These are phyloP conservation scores for Volvox carteri DNA, from an alignment of 163 green algal genomes.

Conservation along the genomic window DNA sequence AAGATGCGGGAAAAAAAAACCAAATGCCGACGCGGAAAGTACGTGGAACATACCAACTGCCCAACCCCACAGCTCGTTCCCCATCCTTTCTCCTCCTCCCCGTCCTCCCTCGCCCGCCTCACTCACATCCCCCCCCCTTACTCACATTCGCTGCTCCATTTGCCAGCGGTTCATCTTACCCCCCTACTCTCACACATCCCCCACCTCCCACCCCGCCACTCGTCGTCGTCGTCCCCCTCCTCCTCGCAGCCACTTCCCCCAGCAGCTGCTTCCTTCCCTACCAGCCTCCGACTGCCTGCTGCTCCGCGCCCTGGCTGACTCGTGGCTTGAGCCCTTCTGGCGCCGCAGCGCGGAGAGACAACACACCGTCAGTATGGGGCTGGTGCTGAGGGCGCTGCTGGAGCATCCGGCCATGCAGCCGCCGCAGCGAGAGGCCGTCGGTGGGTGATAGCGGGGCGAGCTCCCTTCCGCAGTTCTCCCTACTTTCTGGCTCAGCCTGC, in stretches of 20 bases:
- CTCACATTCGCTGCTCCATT: too few relatives aligned
- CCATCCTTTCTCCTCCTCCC: background rate
- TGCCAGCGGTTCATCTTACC: too few relatives aligned
- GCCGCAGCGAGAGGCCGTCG: constrained; percentile 10
- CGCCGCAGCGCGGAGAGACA: constrained; percentile 45
- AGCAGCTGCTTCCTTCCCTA: constrained; percentile 4
- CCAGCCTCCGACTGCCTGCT: constrained; percentile 10
- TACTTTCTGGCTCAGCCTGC: background rate
- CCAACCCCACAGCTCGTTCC: background rate
- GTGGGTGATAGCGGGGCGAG: constrained; percentile 2
- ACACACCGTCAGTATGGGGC: constrained; percentile 18
- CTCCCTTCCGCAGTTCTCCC: too few relatives aligned
- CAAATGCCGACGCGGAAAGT: too few relatives aligned
- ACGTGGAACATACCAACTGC: too few relatives aligned
- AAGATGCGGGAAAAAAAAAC: too few relatives aligned
- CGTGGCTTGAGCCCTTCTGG: constrained; percentile 32
- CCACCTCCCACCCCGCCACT: too few relatives aligned
- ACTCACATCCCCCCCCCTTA: too few relatives aligned
- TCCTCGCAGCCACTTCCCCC: constrained; percentile 27
- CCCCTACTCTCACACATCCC: too few relatives aligned
- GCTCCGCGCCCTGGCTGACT: background rate
- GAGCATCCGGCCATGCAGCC: constrained; percentile 9
- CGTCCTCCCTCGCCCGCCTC: too few relatives aligned
- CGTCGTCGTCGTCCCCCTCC: too few relatives aligned
- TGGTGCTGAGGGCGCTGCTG: constrained; percentile 39